Conservation (phyloP, 768 basidiomycete species). For the Kwoniella newhampshirensis region DNA sequence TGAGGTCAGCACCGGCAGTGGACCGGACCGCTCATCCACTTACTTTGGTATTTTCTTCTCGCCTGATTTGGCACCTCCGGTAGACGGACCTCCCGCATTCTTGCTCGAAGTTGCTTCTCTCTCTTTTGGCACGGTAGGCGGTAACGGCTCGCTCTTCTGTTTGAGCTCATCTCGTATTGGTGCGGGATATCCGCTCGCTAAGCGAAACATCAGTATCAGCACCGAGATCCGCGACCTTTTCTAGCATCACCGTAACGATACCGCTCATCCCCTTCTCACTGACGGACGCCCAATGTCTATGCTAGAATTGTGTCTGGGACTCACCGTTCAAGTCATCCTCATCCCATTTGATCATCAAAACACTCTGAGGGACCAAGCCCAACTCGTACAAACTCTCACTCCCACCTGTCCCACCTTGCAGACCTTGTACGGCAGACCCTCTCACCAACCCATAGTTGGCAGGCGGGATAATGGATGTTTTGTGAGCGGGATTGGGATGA, state of each 20-base stretch:
- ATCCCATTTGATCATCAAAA: slow-evolving; percentile 48
- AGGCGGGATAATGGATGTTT: slow-evolving; percentile 34
- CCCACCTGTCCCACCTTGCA: slow-evolving; percentile 42
- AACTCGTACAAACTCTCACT: slow-evolving; percentile 42
- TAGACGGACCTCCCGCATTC: background rate
- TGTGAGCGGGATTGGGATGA: slow-evolving; percentile 12
- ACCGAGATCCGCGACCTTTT: too few species aligned
- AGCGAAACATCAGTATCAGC: background rate
- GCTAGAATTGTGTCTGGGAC: slow-evolving; percentile 21
- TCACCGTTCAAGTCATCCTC: slow-evolving; percentile 52
- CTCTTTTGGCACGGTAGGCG: slow-evolving; percentile 22
- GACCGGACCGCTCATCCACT: slow-evolving; percentile 22
- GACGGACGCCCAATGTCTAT: too few species aligned
- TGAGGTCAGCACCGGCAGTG: background rate
- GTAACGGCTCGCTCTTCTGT: slow-evolving; percentile 42
- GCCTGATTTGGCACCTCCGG: slow-evolving; percentile 9
- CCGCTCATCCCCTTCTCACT: too few species aligned
- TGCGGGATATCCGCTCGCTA: slow-evolving; percentile 43
- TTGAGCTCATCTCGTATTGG: slow-evolving; percentile 43
- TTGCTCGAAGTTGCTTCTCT: background rate
- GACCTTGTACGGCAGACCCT: slow-evolving; percentile 25
- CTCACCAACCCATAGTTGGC: slow-evolving; percentile 41
- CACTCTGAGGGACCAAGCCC: slow-evolving; percentile 51
- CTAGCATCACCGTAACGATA: too few species aligned
- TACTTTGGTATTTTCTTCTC: slow-evolving; percentile 54